Evolutionary conservation across 345 rosid species (phyloP).

Genomic region (Lepidium sativum): DNA sequence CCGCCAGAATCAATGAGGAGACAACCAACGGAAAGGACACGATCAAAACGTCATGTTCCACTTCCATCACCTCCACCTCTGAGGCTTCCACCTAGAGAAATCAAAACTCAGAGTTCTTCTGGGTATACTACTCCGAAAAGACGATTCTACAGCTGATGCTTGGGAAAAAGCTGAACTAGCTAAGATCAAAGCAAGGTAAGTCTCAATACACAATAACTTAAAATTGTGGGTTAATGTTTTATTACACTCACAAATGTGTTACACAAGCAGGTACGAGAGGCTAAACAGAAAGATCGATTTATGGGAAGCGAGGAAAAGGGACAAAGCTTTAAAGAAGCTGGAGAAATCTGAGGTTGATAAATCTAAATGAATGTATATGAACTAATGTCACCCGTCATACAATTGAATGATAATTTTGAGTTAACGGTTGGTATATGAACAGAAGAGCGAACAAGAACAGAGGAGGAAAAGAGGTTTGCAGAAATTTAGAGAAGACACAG

Average conservation of each 20-base stretch:
- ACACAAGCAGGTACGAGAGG: slow-evolving; percentile 41
- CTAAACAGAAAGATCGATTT: slow-evolving; percentile 35
- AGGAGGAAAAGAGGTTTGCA: slow-evolving; percentile 39
- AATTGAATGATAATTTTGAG: background rate
- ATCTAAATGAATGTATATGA: background rate
- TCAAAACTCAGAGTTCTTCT: slow-evolving; percentile 12
- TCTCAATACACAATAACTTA: background rate
- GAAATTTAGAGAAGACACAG: slow-evolving; percentile 39
- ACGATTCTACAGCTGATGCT: slow-evolving; percentile 37
- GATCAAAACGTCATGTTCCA: slow-evolving; percentile 23
- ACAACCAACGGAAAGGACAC: slow-evolving; percentile 17
- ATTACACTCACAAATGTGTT: background rate
- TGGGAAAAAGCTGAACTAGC: slow-evolving; percentile 59
- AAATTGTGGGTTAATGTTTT: background rate
- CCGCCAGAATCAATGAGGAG: background rate
- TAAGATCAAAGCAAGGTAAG: slow-evolving; percentile 51
- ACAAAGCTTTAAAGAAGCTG: slow-evolving; percentile 41
- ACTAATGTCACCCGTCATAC: background rate
- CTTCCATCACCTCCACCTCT: slow-evolving; percentile 20
- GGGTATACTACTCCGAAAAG: background rate
- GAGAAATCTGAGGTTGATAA: slow-evolving; percentile 49
- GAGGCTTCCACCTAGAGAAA: slow-evolving; percentile 20
- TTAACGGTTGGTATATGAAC: slow-evolving; percentile 16
- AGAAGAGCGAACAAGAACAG: slow-evolving; percentile 40
- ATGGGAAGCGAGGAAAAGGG: slow-evolving; percentile 61